Evolutionary conservation across 176 grass and related monocot genomes (phyloP).

Genomic region (Rhipidocladum racemiflorum): DNA sequence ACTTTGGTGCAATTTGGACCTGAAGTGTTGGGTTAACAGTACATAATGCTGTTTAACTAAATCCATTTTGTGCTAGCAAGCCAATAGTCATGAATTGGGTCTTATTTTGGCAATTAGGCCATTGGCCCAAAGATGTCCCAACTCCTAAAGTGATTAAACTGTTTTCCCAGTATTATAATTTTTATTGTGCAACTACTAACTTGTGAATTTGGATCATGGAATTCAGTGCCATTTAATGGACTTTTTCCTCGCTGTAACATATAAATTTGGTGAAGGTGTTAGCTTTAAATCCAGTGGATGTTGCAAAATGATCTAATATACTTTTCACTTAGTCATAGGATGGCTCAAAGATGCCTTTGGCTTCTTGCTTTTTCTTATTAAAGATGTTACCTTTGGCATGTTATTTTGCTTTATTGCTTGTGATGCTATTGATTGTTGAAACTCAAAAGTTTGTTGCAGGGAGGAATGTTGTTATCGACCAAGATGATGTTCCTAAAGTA

Average conservation of each 20-base stretch:
- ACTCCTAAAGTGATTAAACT: neutral
- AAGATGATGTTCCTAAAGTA: conserved; percentile 78
- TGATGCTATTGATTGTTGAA: conserved; percentile 42
- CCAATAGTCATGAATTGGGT: neutral
- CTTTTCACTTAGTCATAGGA: neutral
- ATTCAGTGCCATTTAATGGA: neutral
- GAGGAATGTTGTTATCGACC: conserved; percentile 92
- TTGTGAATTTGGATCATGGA: neutral
- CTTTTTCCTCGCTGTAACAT: neutral
- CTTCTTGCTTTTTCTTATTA: neutral
- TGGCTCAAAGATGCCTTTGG: neutral
- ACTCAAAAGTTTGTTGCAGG: conserved; percentile 45
- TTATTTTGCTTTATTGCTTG: neutral
- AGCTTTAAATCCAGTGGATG: neutral
- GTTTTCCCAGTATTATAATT: neutral
- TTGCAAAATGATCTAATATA: neutral
- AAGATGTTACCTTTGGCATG: neutral
- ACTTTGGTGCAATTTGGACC: neutral
- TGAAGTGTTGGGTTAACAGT: neutral
- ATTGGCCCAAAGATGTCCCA: neutral
- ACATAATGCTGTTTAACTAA: neutral
- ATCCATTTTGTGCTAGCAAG: neutral
- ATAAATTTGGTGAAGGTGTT: neutral
- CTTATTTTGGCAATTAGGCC: neutral
- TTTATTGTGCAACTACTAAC: neutral